Base-by-base conservation (phyloP, 768 basidiomycete genomes). In the Boletus subparvulus region DNA sequence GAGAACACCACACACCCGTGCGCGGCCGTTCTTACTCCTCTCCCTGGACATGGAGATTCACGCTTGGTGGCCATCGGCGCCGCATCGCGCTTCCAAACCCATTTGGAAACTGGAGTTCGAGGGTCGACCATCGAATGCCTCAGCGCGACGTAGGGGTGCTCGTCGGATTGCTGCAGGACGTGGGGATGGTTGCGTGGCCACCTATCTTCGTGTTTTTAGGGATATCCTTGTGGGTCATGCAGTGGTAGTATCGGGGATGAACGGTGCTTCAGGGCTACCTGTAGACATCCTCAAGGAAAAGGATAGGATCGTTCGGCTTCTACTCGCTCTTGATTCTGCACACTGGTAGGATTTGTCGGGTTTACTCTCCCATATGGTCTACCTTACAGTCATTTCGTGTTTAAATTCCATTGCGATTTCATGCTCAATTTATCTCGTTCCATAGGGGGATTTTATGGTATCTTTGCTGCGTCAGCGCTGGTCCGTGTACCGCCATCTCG, bases 121-220 rank as follows among this genome's bases (percentile, higher is more conserved):
- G 47, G 52, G 12, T 17, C 16, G 54, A 61, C 28, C 47, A 53
- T 21, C 58, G 51, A 54, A 42, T 37, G 21, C 43, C 54, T 40
- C 62, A 24, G 39, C 66, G 57, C 21, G 61, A 66, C 46, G 67
- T 36, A 35, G 69, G 73, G 3, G 28, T 71, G 13, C 14, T 76
- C 41, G 59, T 61, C 11, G 77, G 73, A 16, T 69, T 67, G 24
- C 9, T 63, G 17, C 53, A 52, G 36, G 76, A 78, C 37, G 63
- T 73, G 16, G 50, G 65, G n/a, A 63, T 52, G 10, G 71, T 75
- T 14, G 75, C 73, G 35, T 78, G 76, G 76, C 66, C 64, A 55
- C 72, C 77, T 12, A 46, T 77, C 3, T 39, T 64, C 28, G 45
- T 70, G 39, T 73, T 77, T 56, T 61, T 68, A 24, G 64, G 53